Conservation (phyloP, 2,329 filamentous ascomycete genomes). For the Colletotrichum tamarilloi region DNA sequence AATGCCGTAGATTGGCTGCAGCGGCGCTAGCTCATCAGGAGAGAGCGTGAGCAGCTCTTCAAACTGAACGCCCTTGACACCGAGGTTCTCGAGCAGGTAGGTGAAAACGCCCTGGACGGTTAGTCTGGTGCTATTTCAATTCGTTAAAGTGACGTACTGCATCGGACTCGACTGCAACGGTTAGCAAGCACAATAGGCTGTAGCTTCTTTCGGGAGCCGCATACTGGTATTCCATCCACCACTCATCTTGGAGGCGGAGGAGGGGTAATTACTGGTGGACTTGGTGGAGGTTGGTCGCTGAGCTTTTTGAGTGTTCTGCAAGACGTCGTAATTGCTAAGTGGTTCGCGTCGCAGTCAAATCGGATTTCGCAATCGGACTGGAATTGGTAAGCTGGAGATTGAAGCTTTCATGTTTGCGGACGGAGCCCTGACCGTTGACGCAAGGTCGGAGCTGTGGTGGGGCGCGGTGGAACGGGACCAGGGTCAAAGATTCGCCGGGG, state of each 20-base stretch:
- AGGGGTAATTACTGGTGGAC: not conserved
- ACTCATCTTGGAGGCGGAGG: conserved; percentile 63
- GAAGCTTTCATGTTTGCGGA: not conserved
- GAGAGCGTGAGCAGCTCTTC: conserved; percentile 95
- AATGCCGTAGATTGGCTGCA: conserved; percentile 89
- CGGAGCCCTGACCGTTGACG: conserved; percentile 8
- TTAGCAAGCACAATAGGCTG: conserved; percentile 19
- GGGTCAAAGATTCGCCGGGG: conserved; percentile 33
- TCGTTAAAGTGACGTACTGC: conserved; percentile 71
- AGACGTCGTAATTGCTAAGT: not conserved
- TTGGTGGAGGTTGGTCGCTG: not conserved
- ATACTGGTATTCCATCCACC: conserved; percentile 94
- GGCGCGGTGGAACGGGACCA: conserved; percentile 10
- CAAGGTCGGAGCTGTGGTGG: conserved; percentile 28
- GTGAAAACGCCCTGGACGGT: conserved; percentile 86
- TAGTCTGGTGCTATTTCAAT: not conserved
- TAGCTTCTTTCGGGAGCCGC: conserved; percentile 40
- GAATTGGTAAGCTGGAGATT: conserved; percentile 26
- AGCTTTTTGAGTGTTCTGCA: not conserved
- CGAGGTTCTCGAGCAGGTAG: conserved; percentile 90
- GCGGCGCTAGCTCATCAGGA: conserved; percentile 74
- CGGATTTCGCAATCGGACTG: not conserved
- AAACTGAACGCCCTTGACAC: conserved; percentile 94
- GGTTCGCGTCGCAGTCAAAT: not conserved
- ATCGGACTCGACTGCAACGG: conserved; percentile 81